These are phyloP conservation scores for Russula emetica DNA, from an alignment of 768 basidiomycete genomes.

Conservation along the genomic window DNA sequence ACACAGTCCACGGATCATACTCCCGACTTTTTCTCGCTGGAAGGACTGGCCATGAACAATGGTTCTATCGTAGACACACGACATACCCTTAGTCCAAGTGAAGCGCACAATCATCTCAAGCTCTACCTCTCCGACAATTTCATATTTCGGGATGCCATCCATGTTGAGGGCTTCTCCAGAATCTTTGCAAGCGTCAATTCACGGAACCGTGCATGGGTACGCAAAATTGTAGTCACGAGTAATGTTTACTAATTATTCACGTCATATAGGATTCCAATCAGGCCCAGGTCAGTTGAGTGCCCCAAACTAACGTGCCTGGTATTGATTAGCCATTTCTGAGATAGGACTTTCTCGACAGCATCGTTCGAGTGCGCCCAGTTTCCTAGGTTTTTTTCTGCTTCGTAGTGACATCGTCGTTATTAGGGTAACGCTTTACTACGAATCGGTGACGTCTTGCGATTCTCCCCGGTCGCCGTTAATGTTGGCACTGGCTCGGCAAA, in stretches of 20 bases:
- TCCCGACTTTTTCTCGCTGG: constrained; percentile 30
- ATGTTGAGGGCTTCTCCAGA: constrained; percentile 32
- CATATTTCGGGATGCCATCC: constrained; percentile 28
- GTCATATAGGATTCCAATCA: constrained; percentile 29
- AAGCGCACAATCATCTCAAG: constrained; percentile 32
- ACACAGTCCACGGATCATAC: constrained; percentile 2
- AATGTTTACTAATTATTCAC: not conserved
- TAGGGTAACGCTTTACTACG: constrained; percentile 33
- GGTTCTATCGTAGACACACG: constrained; percentile 18
- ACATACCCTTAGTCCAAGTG: constrained; percentile 27
- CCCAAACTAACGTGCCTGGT: not conserved
- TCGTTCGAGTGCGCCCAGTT: constrained; percentile 28
- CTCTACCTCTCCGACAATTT: constrained; percentile 30
- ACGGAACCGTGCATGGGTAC: constrained; percentile 31
- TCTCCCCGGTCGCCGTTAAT: constrained; percentile 24
- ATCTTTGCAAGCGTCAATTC: constrained; percentile 31
- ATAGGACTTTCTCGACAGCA: constrained; percentile 31
- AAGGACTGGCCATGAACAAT: constrained; percentile 28
- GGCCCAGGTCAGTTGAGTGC: constrained; percentile 30
- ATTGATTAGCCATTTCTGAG: not conserved
- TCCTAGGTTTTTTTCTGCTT: not conserved
- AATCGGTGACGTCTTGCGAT: constrained; percentile 35
- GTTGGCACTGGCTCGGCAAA: constrained; percentile 14
- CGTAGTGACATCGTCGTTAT: constrained; percentile 1
- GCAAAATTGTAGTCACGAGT: not conserved